Evolutionary conservation across 768 basidiomycete genomes (phyloP).

Genomic region (Kondoa malvinella): DNA sequence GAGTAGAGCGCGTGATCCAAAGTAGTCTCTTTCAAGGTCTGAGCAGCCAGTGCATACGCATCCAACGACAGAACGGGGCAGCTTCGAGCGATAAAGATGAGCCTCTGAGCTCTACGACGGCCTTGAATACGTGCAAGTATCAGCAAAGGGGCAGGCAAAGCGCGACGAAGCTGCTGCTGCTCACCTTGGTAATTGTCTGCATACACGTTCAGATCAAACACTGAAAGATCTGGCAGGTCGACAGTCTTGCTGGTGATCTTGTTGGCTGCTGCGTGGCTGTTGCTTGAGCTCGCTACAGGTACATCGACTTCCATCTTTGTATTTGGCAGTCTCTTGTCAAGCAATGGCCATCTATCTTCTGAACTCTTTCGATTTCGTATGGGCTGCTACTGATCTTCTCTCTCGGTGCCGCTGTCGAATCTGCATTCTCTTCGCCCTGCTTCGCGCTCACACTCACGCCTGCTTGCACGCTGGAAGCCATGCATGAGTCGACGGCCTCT

Average conservation of each 20-base stretch:
- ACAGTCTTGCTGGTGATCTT: neutral
- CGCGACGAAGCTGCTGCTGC: conserved; percentile 16
- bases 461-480: no score
- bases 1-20: conserved; percentile 42
- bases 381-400: no score
- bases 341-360: neutral
- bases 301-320: neutral
- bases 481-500: no score
- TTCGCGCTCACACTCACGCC: no score
- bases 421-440: no score
- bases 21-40: conserved; percentile 44
- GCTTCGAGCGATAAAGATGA: conserved; percentile 47
- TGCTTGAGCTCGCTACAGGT: neutral
- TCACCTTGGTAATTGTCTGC: conserved; percentile 58
- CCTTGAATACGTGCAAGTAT: conserved; percentile 36
- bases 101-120: conserved; percentile 56
- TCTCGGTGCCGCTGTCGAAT: no score
- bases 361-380: no score
- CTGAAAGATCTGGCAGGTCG: neutral
- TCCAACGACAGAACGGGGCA: conserved; percentile 56
- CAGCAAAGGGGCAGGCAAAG: neutral
- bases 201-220: conserved; percentile 66
- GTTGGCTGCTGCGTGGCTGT: neutral
- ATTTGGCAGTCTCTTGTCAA: neutral
- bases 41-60: conserved; percentile 51